Percentiles rank a stretch among this genome's conserved stretches.
phyloP scores from a whole-genome alignment of 495 filamentous ascomycete genomes.

The Aspergillus indologenus region DNA sequence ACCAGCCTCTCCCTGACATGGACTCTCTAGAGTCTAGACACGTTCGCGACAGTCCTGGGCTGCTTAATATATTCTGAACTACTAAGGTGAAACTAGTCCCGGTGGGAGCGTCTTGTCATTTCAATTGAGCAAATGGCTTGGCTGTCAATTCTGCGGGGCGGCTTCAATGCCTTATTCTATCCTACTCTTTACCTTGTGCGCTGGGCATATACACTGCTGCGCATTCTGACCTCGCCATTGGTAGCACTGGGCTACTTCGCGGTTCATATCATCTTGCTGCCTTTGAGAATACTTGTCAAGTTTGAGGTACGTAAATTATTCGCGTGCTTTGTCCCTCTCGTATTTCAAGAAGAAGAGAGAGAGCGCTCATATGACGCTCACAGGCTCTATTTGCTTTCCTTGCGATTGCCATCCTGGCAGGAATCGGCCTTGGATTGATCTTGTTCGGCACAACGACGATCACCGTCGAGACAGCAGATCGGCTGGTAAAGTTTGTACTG shows the following conservation, averaged over 20 bases:
- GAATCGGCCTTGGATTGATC: slow-evolving; percentile 47
- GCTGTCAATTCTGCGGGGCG: slow-evolving; percentile 20
- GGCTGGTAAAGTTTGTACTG: slow-evolving; percentile 1
- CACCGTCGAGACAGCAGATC: slow-evolving; percentile 12
- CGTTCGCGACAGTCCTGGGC: background rate
- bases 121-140: slow-evolving; percentile 21
- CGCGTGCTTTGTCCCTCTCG: background rate
- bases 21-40: background rate
- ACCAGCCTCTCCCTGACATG: background rate
- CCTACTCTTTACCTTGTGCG: slow-evolving; percentile 33
- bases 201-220: slow-evolving; percentile 24
- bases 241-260: slow-evolving; percentile 39
- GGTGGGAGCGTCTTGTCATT: background rate
- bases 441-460: slow-evolving; percentile 40
- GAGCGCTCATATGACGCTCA: slow-evolving; percentile 24
- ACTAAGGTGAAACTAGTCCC: background rate
- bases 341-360: slow-evolving; percentile 9
- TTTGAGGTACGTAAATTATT: slow-evolving; percentile 65
- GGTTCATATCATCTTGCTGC: slow-evolving; percentile 35
- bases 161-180: slow-evolving; percentile 35
- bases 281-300: slow-evolving; percentile 48
- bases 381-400: slow-evolving; percentile 66
- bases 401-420: slow-evolving; percentile 56
- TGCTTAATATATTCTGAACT: background rate
- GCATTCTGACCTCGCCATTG: slow-evolving; percentile 42